Evolutionary conservation across 129 eudicot species (phyloP), one percentile per base, ranked within the genome.

Genomic region (Saussurea involucrata): DNA sequence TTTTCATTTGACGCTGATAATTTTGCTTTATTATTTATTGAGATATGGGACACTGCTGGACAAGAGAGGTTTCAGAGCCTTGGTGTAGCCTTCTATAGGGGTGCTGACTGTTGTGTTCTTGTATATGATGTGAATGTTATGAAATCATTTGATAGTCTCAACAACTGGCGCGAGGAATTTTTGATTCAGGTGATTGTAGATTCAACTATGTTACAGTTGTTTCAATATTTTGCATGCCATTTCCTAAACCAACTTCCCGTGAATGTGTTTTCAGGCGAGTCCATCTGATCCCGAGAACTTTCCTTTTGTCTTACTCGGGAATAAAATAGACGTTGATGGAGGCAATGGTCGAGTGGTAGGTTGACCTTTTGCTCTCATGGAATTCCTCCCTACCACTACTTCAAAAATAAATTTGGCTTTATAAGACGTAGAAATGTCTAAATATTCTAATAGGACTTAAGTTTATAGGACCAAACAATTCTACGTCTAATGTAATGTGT

Each of bases 261-360:
- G 29, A 24, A 0, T 18, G 18, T 77, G 49, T 76, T 8, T 75
- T 65, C 81, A 91, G 94, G 97, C 97, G 24, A 85, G 84, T 75
- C 97, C 97, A 65, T 63, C 90, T 22, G 97, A 91, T 66, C 94
- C 94, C 3, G 92, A 88, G 32, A 91, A 86, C 75, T 91, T 91
- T 46, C 94, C 92, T 13, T 91, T 91, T 81, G 91, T 86, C 25
- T 76, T 91, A 22, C 46, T 91, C 80, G 97, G 97, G 71, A 91
- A 91, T 63, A 91, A 91, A 74, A 74, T 87, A 60, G 97, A 91
- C 68, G 81, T 88, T 40, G 97, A 91, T 28, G 97, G 97, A 17
- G 97, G 94, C 83, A 85, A 88, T 68, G 88, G 92, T 83, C 89
- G 97, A 60, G 94, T 91, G 92, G 97, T 91, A 87, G 66, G 87